phyloP scores from a whole-genome alignment of 2,329 filamentous ascomycete genomes.

The Cyclaneusma minus region DNA sequence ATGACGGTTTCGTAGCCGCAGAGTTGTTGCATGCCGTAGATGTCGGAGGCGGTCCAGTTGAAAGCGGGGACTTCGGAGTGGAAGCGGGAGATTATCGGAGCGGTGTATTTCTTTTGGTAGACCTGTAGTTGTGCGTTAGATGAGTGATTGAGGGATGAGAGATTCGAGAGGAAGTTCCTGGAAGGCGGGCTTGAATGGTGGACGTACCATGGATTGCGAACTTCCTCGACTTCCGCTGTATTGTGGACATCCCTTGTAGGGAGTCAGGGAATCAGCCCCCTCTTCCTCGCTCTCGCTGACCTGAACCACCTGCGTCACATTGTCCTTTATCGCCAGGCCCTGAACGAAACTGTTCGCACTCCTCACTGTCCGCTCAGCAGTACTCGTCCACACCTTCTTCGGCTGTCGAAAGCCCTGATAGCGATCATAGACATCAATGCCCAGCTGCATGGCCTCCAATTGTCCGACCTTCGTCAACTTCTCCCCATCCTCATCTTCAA shows the following conservation, averaged over 20 bases:
- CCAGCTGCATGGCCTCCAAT: constrained; percentile 12
- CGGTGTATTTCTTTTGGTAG: constrained; percentile 29
- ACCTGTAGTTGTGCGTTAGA: constrained; percentile 10
- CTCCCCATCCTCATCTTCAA: constrained; percentile 12
- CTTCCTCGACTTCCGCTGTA: constrained; percentile 33
- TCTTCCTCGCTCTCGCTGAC: constrained; percentile 29
- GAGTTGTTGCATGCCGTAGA: constrained; percentile 32
- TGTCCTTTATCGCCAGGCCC: constrained; percentile 27
- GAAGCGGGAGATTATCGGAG: constrained; percentile 31
- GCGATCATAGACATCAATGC: constrained; percentile 14
- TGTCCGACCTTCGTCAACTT: constrained; percentile 14
- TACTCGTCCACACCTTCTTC: constrained; percentile 33
- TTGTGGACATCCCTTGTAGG: constrained; percentile 34
- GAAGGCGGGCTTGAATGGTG: too few species aligned
- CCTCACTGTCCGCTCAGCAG: constrained; percentile 32
- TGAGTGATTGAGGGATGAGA: background rate
- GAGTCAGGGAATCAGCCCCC: constrained; percentile 36
- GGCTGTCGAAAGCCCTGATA: constrained; percentile 24
- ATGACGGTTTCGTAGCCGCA: constrained; percentile 36
- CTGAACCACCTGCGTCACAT: constrained; percentile 25
- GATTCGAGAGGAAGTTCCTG: constrained; percentile 1
- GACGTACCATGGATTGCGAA: constrained; percentile 23
- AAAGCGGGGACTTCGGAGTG: constrained; percentile 27
- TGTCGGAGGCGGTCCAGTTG: constrained; percentile 34
- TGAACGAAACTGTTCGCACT: constrained; percentile 30